These are phyloP conservation scores for Cercophora samala DNA, from an alignment of 495 filamentous ascomycete genomes.

Conservation along the genomic window DNA sequence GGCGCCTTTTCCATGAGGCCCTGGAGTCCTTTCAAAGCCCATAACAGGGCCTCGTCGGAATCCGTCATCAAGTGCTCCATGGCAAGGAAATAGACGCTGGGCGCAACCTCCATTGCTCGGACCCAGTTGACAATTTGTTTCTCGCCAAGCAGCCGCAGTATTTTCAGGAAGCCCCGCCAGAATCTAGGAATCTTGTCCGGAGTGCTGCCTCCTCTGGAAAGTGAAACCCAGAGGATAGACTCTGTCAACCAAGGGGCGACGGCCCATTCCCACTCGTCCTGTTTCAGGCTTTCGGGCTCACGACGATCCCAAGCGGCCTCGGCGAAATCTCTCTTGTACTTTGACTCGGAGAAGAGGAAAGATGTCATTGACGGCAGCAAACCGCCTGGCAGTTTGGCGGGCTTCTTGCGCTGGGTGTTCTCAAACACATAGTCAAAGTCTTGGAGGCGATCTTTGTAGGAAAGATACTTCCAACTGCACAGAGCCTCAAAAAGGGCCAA, in stretches of 20 bases:
- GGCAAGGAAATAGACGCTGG: conserved; percentile 68
- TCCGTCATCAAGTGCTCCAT: conserved; percentile 69
- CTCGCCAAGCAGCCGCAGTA: conserved; percentile 67
- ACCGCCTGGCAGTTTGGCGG: conserved; percentile 61
- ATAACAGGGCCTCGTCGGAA: conserved; percentile 53
- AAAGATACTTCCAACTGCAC: conserved; percentile 49
- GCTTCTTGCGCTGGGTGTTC: conserved; percentile 67
- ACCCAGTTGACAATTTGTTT: conserved; percentile 73
- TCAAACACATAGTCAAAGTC: conserved; percentile 76
- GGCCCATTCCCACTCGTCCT: conserved; percentile 77
- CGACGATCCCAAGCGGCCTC: conserved; percentile 61
- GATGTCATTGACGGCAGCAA: conserved; percentile 73
- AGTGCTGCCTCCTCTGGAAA: conserved; percentile 15
- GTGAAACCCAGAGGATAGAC: conserved; percentile 33
- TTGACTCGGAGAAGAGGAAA: conserved; percentile 65
- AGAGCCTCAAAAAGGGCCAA: conserved; percentile 53
- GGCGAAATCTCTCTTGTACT: conserved; percentile 63
- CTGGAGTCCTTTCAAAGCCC: conserved; percentile 62
- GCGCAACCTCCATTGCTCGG: conserved; percentile 66
- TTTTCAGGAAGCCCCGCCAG: conserved; percentile 70
- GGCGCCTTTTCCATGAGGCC: conserved; percentile 68
- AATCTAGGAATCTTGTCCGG: conserved; percentile 54
- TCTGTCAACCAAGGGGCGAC: conserved; percentile 61
- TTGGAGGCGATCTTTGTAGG: conserved; percentile 35
- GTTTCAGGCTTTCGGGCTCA: conserved; percentile 49